Base-by-base conservation (phyloP, 805 yeast genomes). In the Diddensiella santjacobensis region DNA sequence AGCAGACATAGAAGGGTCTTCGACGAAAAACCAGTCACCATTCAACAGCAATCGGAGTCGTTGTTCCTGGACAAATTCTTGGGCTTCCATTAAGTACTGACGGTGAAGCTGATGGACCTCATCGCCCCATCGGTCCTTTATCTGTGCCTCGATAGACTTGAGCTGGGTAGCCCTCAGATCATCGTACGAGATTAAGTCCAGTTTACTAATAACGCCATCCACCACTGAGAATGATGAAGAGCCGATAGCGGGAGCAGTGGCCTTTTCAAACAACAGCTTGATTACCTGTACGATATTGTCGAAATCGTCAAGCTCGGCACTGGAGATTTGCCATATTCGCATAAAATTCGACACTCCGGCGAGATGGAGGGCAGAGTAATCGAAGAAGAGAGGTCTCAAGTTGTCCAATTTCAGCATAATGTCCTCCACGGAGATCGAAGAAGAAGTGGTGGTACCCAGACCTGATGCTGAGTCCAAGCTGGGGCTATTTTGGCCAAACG, bases 1-100 rank as follows among this genome's bases (percentile, higher is more conserved):
- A 55, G 35, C 18, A 5, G 46, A 23, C 5, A 26, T 17, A 56
- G 51, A 22, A 22, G 84, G 88, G 45, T 74, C 69, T 31, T 81
- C 83, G 1, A 82, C 74, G 60, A 72, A 83, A 11, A 84, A 90
- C 95, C 95, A 87, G 1, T 85, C 76, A 1, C 96, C 96, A 58
- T 77, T 80, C 22, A 87, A 79, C 42, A 87, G 66, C 59, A 80
- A 82, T 49, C 84, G 65, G 40, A 83, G 79, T 57, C 91, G 73
- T 67, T 85, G 93, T 61, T 84, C 89, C 49, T 78, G 77, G 13
- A 87, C 88, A 61, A 84, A 85, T 33, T 80, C 83, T 49, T 74
- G 68, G 0, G 83, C 85, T 60, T 87, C 88, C 11, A 66, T 61
- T 8, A 73, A 62, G 48, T 84, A 69, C 24, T 73, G 64, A 2